phyloP scores from a whole-genome alignment of 768 basidiomycete genomes.

The Grammothele lineata region DNA sequence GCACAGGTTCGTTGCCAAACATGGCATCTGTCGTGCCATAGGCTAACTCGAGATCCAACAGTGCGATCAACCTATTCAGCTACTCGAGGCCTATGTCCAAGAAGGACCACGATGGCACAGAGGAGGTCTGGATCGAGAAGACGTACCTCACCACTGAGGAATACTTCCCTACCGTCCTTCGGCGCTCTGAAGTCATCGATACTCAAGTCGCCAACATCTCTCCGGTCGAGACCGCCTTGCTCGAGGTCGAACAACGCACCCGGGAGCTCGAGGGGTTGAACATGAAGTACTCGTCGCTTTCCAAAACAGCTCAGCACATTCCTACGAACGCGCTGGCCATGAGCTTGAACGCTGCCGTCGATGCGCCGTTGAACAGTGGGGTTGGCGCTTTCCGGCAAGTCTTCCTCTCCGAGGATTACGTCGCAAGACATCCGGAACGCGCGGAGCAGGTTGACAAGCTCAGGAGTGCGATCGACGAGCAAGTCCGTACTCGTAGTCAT shows the following conservation, averaged over 20 bases:
- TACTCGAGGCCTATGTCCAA: slow-evolving; percentile 67
- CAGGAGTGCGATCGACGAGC: slow-evolving; percentile 72
- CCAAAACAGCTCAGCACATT: slow-evolving; percentile 68
- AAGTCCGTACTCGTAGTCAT: slow-evolving; percentile 44
- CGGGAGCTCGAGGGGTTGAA: slow-evolving; percentile 70
- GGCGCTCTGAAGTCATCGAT: slow-evolving; percentile 80
- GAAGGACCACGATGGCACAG: slow-evolving; percentile 54
- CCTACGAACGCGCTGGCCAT: slow-evolving; percentile 82
- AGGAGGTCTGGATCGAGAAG: slow-evolving; percentile 87
- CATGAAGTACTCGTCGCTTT: slow-evolving; percentile 69
- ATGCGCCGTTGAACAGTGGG: slow-evolving; percentile 74
- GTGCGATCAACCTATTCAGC: slow-evolving; percentile 82
- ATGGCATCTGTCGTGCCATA: neutral
- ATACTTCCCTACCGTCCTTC: slow-evolving; percentile 85
- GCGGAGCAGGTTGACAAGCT: slow-evolving; percentile 70
- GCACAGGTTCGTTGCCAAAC: slow-evolving; percentile 50
- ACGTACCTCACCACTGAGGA: slow-evolving; percentile 84
- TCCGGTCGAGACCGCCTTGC: slow-evolving; percentile 78
- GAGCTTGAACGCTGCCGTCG: slow-evolving; percentile 83
- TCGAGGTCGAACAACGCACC: slow-evolving; percentile 77
- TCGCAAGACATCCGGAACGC: slow-evolving; percentile 64
- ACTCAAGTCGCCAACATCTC: slow-evolving; percentile 73
- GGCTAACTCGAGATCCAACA: slow-evolving; percentile 25
- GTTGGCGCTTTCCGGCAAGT: slow-evolving; percentile 71
- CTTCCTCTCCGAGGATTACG: slow-evolving; percentile 72